Evolutionary conservation across 2,329 filamentous ascomycete species (phyloP), one percentile per base, ranked within the genome.

Genomic region (Cladosporium austrohemisphaericum): DNA sequence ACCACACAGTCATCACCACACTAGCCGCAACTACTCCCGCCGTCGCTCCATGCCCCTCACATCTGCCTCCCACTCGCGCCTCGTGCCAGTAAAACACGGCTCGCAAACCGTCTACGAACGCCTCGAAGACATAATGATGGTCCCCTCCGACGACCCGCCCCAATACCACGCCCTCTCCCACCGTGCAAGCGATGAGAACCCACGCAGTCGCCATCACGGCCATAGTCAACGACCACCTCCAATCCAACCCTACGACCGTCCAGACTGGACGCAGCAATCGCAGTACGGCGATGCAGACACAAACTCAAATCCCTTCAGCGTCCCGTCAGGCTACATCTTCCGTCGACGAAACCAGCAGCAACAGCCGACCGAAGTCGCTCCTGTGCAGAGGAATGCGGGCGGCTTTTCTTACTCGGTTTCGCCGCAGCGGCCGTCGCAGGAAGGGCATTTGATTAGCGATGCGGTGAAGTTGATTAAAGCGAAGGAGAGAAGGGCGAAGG

Each of bases 381-480:
- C 49, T 14, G 26, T 36, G 38, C 41, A 22, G 20, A 43, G 14
- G 5, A 7, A n/a, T n/a, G n/a, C n/a, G n/a, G n/a, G n/a, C n/a
- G n/a, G n/a, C n/a, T n/a, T n/a, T n/a, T n/a, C n/a, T n/a, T n/a
- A n/a, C n/a, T n/a, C n/a, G n/a, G n/a, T n/a, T n/a, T 7, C n/a
- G 16, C 37, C 36, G 22, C 44, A 23, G 9, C 22, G 26, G 20
- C 20, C 43, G 19, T 29, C 35, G 14, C 41, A 49, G 22, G 44
- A 54, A 40, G 25, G 35, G 52, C 53, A 54, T 46, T 33, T 61
- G 22, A 57, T 61, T 26, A 55, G 53, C 8, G 59, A 61, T 49
- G 59, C 59, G 22, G 59, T 61, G 4, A 56, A 55, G 43, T 54
- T 57, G 11, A 61, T 61, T 36, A 55, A 60, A 23, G 32, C 52